Base-by-base conservation (phyloP, 1,284 basidiomycete species). In the Grifola frondosa region DNA sequence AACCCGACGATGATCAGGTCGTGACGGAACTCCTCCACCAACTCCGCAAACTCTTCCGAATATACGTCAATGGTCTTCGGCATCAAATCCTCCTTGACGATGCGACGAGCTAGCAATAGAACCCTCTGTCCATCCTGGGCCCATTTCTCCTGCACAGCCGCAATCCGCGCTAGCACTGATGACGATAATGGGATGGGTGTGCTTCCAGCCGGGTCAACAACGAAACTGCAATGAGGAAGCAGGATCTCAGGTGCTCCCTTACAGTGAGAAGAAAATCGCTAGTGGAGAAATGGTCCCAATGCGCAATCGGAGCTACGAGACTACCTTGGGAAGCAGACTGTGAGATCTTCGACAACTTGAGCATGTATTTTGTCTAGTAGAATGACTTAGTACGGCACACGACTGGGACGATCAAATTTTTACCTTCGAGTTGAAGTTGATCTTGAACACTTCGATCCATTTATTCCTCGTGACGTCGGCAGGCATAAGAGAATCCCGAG, bases 211-310 rank as follows among this genome's bases (percentile, higher is more conserved):
- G 62, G 47, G n/a, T 68, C 52, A 39, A 71, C 49, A 46, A 70
- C 64, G 16, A 53, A 59, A 0, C 66, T 57, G 53, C 78, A 80
- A 30, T 75, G 71, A 13, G 69, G 68, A 28, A 82, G 57, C 2
- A 83, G 68, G 26, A 81, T 63, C 37, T 83, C 81, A 0, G 81
- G 80, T 1, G 80, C 76, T 16, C 79, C 78, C 58, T 81, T 80
- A 71, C 64, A 16, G 71, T 57, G 5, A 80, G 65, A 20, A 78
- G 55, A 43, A 66, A 63, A 44, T 71, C 69, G 10, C 44, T 46
- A 0, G 50, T 19, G 3, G 49, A 30, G 44, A 63, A 70, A 22
- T 63, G 47, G 35, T 70, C 68, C 58, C 65, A 67, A 12, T 50
- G 34, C 5, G 58, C 54, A 19, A 66, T 42, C 9, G 66, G 55